Conservation (phyloP, 208 protist species). For the Angomonas ambiguus region DNA sequence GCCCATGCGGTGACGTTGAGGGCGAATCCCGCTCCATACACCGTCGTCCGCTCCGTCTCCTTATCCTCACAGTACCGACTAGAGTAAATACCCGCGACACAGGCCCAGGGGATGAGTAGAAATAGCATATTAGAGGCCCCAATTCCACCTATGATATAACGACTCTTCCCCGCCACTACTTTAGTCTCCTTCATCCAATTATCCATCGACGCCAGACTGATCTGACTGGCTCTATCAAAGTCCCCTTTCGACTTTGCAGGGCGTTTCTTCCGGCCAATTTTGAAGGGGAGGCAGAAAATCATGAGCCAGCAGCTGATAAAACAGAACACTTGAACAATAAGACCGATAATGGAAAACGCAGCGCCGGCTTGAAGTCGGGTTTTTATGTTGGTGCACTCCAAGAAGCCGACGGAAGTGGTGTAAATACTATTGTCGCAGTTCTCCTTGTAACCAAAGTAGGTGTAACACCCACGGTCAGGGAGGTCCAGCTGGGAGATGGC, state of each 20-base stretch:
- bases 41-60: background rate
- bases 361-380: slow-evolving; percentile 41
- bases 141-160: slow-evolving; percentile 28
- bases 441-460: slow-evolving; percentile 73
- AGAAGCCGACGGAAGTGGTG: slow-evolving; percentile 25
- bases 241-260: slow-evolving; percentile 15
- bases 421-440: slow-evolving; percentile 55
- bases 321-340: slow-evolving; percentile 33
- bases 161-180: slow-evolving; percentile 1
- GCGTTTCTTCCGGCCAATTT: background rate
- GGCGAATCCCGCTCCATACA: slow-evolving; percentile 64
- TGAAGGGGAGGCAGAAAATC: slow-evolving; percentile 18
- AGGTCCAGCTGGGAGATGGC: slow-evolving; percentile 51
- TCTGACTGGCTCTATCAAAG: background rate
- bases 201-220: background rate
- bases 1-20: slow-evolving; percentile 52
- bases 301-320: slow-evolving; percentile 20
- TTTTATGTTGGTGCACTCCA: slow-evolving; percentile 22
- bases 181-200: background rate
- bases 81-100: slow-evolving; percentile 35
- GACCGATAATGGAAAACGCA: slow-evolving; percentile 54
- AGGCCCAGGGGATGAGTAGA: slow-evolving; percentile 50
- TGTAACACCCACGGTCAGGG: slow-evolving; percentile 37
- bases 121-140: slow-evolving; percentile 21
- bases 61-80: slow-evolving; percentile 18